Conservation (phyloP, 2,329 filamentous ascomycete genomes). For the Aureobasidium melanogenum region DNA sequence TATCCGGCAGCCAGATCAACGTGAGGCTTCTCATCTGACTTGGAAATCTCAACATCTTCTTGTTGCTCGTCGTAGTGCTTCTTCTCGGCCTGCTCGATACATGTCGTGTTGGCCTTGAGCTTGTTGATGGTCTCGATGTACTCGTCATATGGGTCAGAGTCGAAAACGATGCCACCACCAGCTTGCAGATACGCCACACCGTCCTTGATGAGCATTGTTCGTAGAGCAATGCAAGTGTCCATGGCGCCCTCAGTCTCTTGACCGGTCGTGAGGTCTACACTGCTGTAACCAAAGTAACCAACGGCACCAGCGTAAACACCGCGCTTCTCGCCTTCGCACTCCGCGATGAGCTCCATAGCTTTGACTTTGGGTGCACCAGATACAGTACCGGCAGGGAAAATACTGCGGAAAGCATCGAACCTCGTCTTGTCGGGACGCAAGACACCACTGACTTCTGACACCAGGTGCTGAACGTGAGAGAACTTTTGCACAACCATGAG, state of each 20-base stretch:
- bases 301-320: constrained; percentile 94
- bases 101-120: constrained; percentile 78
- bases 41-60: constrained; percentile 9
- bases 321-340: constrained; percentile 87
- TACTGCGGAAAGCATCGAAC: constrained; percentile 87
- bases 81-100: constrained; percentile 76
- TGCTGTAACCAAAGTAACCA: constrained; percentile 88
- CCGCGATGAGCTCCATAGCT: constrained; percentile 94
- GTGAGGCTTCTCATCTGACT: constrained; percentile 6
- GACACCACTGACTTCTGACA: constrained; percentile 91
- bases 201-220: constrained; percentile 92
- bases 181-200: constrained; percentile 85
- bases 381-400: constrained; percentile 94
- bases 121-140: constrained; percentile 98
- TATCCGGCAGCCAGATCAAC: constrained; percentile 14
- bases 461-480: constrained; percentile 93
- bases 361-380: constrained; percentile 91
- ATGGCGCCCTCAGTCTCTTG: constrained; percentile 69
- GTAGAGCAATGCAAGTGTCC: constrained; percentile 75
- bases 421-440: constrained; percentile 73
- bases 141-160: constrained; percentile 83
- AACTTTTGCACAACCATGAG: constrained; percentile 93
- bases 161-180: constrained; percentile 85
- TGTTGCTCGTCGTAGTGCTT: constrained; percentile 46
- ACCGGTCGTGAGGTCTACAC: constrained; percentile 51